phyloP scores from a whole-genome alignment of 495 filamentous ascomycete genomes.

The Venustampulla echinocandica region DNA sequence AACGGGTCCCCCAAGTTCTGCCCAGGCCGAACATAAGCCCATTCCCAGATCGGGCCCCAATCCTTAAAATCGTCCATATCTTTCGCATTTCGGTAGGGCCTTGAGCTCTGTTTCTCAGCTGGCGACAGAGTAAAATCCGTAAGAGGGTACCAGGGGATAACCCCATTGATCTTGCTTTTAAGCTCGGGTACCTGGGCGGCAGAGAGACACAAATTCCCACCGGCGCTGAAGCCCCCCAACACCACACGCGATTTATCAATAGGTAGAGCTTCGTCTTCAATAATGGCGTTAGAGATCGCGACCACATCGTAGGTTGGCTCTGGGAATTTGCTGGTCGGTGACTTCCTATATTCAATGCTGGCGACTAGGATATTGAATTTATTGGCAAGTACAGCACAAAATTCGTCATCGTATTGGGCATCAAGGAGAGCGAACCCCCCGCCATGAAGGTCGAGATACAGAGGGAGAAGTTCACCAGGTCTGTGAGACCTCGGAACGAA shows the following conservation, averaged over 20 bases:
- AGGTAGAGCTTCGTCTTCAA: slow-evolving; percentile 21
- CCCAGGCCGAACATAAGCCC: slow-evolving; percentile 27
- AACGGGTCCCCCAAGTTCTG: slow-evolving; percentile 29
- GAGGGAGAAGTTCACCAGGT: slow-evolving; percentile 21
- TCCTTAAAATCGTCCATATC: slow-evolving; percentile 22
- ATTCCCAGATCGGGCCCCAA: slow-evolving; percentile 25
- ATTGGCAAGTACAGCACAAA: slow-evolving; percentile 24
- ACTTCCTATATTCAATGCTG: slow-evolving; percentile 29
- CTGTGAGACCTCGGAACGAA: slow-evolving; percentile 29
- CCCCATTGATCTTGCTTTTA: slow-evolving; percentile 25
- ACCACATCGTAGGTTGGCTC: slow-evolving; percentile 25
- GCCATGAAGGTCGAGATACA: slow-evolving; percentile 33
- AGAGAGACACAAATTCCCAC: slow-evolving; percentile 28
- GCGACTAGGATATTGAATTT: slow-evolving; percentile 28
- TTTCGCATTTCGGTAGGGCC: slow-evolving; percentile 23
- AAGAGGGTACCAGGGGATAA: slow-evolving; percentile 29
- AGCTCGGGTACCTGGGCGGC: slow-evolving; percentile 25
- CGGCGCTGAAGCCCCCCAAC: slow-evolving; percentile 33
- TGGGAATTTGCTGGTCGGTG: slow-evolving; percentile 27
- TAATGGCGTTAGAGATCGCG: slow-evolving; percentile 16
- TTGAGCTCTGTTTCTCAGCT: slow-evolving; percentile 20
- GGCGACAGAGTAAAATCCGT: slow-evolving; percentile 26
- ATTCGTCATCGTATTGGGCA: slow-evolving; percentile 26
- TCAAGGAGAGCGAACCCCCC: slow-evolving; percentile 28
- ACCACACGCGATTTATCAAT: slow-evolving; percentile 21